Conservation (phyloP, 208 protist genomes). For the Endotrypanum monterogeii region DNA sequence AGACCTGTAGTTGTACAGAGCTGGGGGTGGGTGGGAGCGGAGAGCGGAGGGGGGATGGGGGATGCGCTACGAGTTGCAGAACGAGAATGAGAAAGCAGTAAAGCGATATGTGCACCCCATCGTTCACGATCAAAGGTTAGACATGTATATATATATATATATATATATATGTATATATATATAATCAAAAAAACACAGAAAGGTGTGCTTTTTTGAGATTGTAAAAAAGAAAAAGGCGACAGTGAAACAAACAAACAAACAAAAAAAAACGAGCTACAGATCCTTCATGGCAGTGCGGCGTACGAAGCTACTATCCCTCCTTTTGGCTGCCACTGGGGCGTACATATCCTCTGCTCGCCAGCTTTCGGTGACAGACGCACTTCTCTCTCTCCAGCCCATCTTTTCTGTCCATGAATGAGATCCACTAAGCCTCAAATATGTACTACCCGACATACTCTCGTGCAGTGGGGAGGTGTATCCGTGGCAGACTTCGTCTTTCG, state of each 20-base stretch:
- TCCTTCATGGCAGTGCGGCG: constrained; percentile 8
- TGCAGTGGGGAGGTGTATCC: background rate
- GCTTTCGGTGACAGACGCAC: background rate
- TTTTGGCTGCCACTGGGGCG: constrained; percentile 18
- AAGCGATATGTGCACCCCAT: no score
- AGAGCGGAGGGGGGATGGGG: no score
- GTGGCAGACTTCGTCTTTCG: constrained; percentile 14
- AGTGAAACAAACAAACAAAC: background rate
- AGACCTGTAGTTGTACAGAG: no score
- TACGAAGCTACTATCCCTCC: constrained; percentile 16
- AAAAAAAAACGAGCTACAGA: no score
- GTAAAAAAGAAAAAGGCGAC: background rate
- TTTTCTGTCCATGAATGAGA: background rate
- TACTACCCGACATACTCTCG: background rate
- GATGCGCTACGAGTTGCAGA: no score
- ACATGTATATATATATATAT: background rate
- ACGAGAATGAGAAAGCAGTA: no score
- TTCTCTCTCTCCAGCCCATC: background rate
- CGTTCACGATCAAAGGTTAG: no score
- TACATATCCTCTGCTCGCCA: constrained; percentile 1
- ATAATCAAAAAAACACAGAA: background rate
- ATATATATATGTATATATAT: background rate
- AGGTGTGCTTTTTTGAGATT: background rate
- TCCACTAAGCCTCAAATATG: background rate
- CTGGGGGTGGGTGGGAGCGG: no score